Conservation (phyloP, 1,284 basidiomycete species). For the Papiliotrema terrestris region DNA sequence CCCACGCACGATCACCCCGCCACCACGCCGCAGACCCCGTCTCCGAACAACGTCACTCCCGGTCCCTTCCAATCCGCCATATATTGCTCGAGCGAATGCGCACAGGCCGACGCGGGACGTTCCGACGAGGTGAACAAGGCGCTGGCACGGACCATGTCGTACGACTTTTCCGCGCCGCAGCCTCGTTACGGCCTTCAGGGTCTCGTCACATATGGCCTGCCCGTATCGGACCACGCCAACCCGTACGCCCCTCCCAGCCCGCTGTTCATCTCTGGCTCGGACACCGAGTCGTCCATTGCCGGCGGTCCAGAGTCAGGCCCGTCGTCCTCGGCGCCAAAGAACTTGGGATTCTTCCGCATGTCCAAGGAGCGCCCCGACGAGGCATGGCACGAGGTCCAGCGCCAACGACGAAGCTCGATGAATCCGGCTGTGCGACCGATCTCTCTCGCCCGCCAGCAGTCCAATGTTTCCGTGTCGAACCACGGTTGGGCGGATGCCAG, state of each 20-base stretch:
- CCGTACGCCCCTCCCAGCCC: conserved; percentile 38
- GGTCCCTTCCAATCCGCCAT: conserved; percentile 29
- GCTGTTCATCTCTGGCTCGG: conserved; percentile 38
- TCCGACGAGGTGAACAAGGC: conserved; percentile 27
- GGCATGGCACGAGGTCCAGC: conserved; percentile 36
- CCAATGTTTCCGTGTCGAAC: not conserved
- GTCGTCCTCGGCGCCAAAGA: conserved; percentile 36
- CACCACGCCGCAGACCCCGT: conserved; percentile 7
- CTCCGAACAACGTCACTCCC: conserved; percentile 4
- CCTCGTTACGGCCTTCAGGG: not conserved
- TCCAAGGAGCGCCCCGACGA: conserved; percentile 34
- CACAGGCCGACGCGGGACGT: conserved; percentile 27
- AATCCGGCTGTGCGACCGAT: conserved; percentile 16
- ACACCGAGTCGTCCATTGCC: conserved; percentile 34
- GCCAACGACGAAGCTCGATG: conserved; percentile 33
- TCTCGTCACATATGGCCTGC: conserved; percentile 9
- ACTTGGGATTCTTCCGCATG: conserved; percentile 38
- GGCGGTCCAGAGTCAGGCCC: conserved; percentile 15
- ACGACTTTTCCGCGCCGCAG: conserved; percentile 14
- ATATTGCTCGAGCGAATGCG: conserved; percentile 40
- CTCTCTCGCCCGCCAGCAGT: conserved; percentile 7
- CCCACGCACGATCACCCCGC: conserved; percentile 5
- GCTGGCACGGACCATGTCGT: conserved; percentile 29
- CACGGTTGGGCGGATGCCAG: conserved; percentile 6
- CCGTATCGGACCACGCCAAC: conserved; percentile 12